phyloP scores from a whole-genome alignment of 495 filamentous ascomycete genomes.

The Xylaria grammica region DNA sequence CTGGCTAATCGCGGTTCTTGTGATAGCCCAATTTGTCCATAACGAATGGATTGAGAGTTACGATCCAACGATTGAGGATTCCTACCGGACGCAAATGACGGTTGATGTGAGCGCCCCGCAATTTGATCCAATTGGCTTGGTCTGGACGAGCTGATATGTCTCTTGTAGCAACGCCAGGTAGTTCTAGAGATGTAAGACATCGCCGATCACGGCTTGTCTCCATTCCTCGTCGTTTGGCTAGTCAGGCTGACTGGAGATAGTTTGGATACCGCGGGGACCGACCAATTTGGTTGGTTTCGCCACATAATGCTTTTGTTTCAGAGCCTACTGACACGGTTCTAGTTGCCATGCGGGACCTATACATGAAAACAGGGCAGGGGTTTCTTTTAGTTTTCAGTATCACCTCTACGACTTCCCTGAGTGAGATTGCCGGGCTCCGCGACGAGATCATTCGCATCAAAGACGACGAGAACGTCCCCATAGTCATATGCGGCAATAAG shows the following conservation, averaged over 20 bases:
- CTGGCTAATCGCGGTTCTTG: conserved; percentile 28
- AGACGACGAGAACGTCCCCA: conserved; percentile 86
- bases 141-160: conserved; percentile 32
- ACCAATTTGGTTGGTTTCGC: conserved; percentile 87
- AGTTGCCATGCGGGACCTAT: conserved; percentile 78
- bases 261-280: conserved; percentile 95
- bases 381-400: conserved; percentile 98
- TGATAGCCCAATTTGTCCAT: conserved; percentile 94
- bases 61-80: conserved; percentile 97
- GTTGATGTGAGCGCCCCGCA: conserved; percentile 75
- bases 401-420: conserved; percentile 81
- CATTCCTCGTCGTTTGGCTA: conserved; percentile 17
- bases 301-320: conserved; percentile 16
- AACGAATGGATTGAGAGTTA: conserved; percentile 99
- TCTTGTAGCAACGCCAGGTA: conserved; percentile 83
- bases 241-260: conserved; percentile 51
- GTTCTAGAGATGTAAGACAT: conserved; percentile 88
- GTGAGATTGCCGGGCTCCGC: conserved; percentile 84
- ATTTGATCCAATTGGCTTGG: conserved; percentile 24
- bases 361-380: conserved; percentile 96
- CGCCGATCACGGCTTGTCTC: conserved; percentile 20
- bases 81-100: conserved; percentile 90
- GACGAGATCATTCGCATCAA: conserved; percentile 98
- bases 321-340: conserved; percentile 27
- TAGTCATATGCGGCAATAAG: conserved; percentile 98